Conservation (phyloP, 2,329 filamentous ascomycete species). For the Fusarium miscanthi region DNA sequence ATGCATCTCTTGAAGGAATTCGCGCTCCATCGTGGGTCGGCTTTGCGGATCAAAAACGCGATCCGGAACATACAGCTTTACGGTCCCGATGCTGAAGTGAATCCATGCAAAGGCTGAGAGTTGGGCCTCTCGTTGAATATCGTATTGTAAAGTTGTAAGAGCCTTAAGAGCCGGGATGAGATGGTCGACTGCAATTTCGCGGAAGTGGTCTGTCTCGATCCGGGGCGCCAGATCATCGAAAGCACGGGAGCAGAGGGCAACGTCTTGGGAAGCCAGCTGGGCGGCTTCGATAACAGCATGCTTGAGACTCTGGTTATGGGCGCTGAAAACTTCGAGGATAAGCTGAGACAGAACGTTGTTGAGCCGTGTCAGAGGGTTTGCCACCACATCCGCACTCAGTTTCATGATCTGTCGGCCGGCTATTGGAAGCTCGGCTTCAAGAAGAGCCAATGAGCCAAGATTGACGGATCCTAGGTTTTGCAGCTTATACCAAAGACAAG, state of each 20-base stretch:
- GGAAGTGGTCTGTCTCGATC: constrained; percentile 52
- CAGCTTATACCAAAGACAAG: constrained; percentile 66
- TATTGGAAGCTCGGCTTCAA: constrained; percentile 73
- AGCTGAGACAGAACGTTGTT: constrained; percentile 60
- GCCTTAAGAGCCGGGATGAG: constrained; percentile 60
- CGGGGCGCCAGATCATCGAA: constrained; percentile 41
- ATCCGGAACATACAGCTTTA: constrained; percentile 87
- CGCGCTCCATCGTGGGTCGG: constrained; percentile 72
- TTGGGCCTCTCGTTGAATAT: constrained; percentile 40
- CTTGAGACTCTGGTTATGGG: constrained; percentile 52
- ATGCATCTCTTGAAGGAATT: constrained; percentile 66
- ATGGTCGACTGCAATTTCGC: constrained; percentile 53
- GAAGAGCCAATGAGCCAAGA: constrained; percentile 69
- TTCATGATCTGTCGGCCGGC: constrained; percentile 66
- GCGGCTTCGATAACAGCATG: constrained; percentile 45
- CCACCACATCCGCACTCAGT: constrained; percentile 60
- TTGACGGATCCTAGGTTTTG: constrained; percentile 63
- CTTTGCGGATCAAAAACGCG: constrained; percentile 85
- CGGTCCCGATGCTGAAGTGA: constrained; percentile 76
- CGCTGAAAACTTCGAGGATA: constrained; percentile 55
- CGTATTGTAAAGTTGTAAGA: constrained; percentile 48
- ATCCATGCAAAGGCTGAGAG: constrained; percentile 73
- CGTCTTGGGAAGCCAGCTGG: constrained; percentile 31
- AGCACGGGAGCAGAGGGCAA: background rate
- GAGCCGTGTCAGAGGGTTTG: constrained; percentile 62